Conservation (phyloP, 2,329 filamentous ascomycete genomes). For the Colletotrichum orbiculare region DNA sequence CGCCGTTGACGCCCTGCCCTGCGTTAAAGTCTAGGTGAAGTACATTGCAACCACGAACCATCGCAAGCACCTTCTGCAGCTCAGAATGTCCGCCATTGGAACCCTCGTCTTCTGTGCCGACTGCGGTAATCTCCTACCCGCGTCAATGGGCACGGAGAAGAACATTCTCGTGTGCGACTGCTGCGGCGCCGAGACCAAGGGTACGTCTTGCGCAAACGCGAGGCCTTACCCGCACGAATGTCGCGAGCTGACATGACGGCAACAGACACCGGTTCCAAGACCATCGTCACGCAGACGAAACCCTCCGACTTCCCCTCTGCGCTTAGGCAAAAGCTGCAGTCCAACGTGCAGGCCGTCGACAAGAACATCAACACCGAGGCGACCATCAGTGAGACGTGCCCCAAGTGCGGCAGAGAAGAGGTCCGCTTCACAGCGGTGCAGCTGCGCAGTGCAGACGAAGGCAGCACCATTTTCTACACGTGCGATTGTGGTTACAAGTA, state of each 20-base stretch:
- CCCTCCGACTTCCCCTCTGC: slow-evolving; percentile 89
- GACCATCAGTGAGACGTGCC: slow-evolving; percentile 75
- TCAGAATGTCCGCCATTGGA: slow-evolving; percentile 86
- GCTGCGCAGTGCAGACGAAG: slow-evolving; percentile 92
- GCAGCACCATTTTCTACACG: slow-evolving; percentile 89
- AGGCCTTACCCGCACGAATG: too few relatives aligned
- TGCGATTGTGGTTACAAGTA: slow-evolving; percentile 91
- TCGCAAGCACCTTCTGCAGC: slow-evolving; percentile 38
- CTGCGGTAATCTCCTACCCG: slow-evolving; percentile 89
- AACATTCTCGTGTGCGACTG: slow-evolving; percentile 84
- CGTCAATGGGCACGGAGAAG: slow-evolving; percentile 80
- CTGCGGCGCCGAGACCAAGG: slow-evolving; percentile 87
- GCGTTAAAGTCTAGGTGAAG: neutral
- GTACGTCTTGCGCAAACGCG: slow-evolving; percentile 55
- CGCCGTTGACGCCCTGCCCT: slow-evolving; percentile 5
- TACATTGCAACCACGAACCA: slow-evolving; percentile 14
- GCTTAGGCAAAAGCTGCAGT: slow-evolving; percentile 83
- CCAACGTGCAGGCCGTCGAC: slow-evolving; percentile 85
- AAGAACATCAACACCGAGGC: slow-evolving; percentile 81
- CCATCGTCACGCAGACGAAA: slow-evolving; percentile 85
- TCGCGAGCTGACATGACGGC: neutral
- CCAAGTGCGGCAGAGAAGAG: slow-evolving; percentile 82
- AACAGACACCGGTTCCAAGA: slow-evolving; percentile 78
- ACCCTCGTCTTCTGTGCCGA: slow-evolving; percentile 93
- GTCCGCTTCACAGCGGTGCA: slow-evolving; percentile 89